Conservation (phyloP, 2,329 filamentous ascomycete genomes). For the Phaeophleospora eucalypticola region DNA sequence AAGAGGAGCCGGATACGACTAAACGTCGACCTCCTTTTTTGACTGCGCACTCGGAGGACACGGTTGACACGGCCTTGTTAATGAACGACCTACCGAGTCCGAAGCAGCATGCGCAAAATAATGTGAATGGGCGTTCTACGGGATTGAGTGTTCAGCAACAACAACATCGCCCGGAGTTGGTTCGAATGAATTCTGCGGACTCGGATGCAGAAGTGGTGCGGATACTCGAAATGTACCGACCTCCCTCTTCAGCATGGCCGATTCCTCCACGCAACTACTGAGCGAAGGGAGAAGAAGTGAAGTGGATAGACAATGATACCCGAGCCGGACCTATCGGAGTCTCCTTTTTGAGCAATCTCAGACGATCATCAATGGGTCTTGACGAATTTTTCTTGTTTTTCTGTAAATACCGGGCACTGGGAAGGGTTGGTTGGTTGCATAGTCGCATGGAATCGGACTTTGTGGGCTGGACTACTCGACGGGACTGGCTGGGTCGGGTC, state of each 20-base stretch:
- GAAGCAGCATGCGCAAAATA: not conserved
- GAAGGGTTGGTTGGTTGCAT: not conserved
- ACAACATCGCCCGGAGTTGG: not conserved
- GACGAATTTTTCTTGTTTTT: not conserved
- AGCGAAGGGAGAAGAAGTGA: too few species aligned
- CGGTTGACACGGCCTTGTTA: constrained; percentile 19
- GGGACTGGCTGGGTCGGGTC: too few species aligned
- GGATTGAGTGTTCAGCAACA: not conserved
- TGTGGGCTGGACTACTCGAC: not conserved
- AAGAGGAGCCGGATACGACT: constrained; percentile 61
- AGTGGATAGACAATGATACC: not conserved
- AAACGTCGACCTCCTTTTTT: constrained; percentile 26
- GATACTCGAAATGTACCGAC: constrained; percentile 1
- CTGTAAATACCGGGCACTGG: not conserved
- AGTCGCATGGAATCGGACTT: not conserved
- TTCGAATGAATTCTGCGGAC: not conserved
- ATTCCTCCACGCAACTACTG: not conserved
- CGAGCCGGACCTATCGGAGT: not conserved
- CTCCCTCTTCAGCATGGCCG: not conserved
- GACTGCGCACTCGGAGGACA: constrained; percentile 17
- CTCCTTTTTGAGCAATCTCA: not conserved
- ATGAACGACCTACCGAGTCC: constrained; percentile 8
- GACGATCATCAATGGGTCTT: not conserved
- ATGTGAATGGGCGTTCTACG: not conserved
- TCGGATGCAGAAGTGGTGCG: not conserved